Percentiles rank a stretch among this genome's conserved stretches.
phyloP scores from a whole-genome alignment of 2,329 filamentous ascomycete genomes.

The Xylariaceae sp. region DNA sequence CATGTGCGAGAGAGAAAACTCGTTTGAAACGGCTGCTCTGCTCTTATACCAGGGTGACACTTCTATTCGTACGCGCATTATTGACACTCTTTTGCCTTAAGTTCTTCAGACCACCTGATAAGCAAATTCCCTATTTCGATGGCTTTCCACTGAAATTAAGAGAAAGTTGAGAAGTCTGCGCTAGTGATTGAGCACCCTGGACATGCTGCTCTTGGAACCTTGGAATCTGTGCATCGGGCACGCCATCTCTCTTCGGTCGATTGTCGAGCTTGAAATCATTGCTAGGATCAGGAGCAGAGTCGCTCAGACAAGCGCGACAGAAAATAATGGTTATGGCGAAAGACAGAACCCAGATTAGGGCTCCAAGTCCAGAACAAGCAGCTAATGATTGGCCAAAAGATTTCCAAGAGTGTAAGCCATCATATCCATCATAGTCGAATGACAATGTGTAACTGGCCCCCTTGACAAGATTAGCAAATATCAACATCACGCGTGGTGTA shows the following conservation, averaged over 20 bases:
- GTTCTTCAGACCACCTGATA: too few species aligned
- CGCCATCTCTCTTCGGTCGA: conserved; percentile 3
- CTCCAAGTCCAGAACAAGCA: conserved; percentile 39
- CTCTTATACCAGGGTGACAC: too few species aligned
- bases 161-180: not conserved
- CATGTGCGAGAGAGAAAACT: too few species aligned
- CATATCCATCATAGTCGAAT: conserved; percentile 19
- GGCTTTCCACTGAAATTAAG: too few species aligned
- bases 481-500: too few species aligned
- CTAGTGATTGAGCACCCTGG: not conserved
- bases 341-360: conserved; percentile 38
- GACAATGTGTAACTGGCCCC: conserved; percentile 29
- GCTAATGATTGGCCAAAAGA: conserved; percentile 34
- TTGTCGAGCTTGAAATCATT: conserved; percentile 25
- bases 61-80: too few species aligned
- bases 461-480: too few species aligned
- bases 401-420: conserved; percentile 15
- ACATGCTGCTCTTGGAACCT: too few species aligned
- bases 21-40: too few species aligned
- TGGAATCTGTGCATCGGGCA: not conserved
- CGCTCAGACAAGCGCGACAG: conserved; percentile 31
- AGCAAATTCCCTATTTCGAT: too few species aligned
- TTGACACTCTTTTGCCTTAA: too few species aligned
- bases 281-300: conserved; percentile 12
- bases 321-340: conserved; percentile 39